A percentile compares a stretch with the other conserved stretches of the same genome.
These are phyloP conservation scores for Trypanosoma grayi DNA, from an alignment of 208 protist species.

Conservation along the genomic window DNA sequence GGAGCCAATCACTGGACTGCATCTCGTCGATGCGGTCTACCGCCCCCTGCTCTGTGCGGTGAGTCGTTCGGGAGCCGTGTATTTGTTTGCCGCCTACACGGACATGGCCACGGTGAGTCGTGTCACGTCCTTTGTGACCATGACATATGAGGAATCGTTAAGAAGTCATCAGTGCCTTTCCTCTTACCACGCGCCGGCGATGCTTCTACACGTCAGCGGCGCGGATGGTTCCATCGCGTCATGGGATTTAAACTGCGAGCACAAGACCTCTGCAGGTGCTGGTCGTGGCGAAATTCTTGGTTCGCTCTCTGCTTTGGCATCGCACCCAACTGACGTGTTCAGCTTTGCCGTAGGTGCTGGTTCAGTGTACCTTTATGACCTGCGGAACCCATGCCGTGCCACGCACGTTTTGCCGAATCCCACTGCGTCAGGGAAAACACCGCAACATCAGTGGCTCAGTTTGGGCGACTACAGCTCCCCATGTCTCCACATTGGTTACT, in stretches of 20 bases:
- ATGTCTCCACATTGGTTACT: slow-evolving; percentile 43
- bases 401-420: slow-evolving; percentile 20
- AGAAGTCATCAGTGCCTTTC: slow-evolving; percentile 60
- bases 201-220: slow-evolving; percentile 51
- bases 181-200: slow-evolving; percentile 53
- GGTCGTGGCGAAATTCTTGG: slow-evolving; percentile 10
- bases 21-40: slow-evolving; percentile 70
- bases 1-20: slow-evolving; percentile 41
- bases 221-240: slow-evolving; percentile 40
- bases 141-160: slow-evolving; percentile 29
- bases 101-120: slow-evolving; percentile 32
- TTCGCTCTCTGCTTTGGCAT: slow-evolving; percentile 20
- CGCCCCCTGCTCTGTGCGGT: slow-evolving; percentile 70
- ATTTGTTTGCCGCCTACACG: slow-evolving; percentile 57
- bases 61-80: slow-evolving; percentile 58
- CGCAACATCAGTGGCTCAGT: not conserved
- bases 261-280: slow-evolving; percentile 22
- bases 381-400: slow-evolving; percentile 22
- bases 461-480: slow-evolving; percentile 10
- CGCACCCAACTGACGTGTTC: slow-evolving; percentile 40
- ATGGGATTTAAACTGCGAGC: slow-evolving; percentile 48
- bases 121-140: slow-evolving; percentile 65
- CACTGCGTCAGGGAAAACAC: slow-evolving; percentile 3
- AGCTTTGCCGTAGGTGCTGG: slow-evolving; percentile 52
- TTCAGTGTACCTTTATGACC: slow-evolving; percentile 47